phyloP scores from a whole-genome alignment of 2,329 filamentous ascomycete species.

The Torrubiella hemipterigena region DNA sequence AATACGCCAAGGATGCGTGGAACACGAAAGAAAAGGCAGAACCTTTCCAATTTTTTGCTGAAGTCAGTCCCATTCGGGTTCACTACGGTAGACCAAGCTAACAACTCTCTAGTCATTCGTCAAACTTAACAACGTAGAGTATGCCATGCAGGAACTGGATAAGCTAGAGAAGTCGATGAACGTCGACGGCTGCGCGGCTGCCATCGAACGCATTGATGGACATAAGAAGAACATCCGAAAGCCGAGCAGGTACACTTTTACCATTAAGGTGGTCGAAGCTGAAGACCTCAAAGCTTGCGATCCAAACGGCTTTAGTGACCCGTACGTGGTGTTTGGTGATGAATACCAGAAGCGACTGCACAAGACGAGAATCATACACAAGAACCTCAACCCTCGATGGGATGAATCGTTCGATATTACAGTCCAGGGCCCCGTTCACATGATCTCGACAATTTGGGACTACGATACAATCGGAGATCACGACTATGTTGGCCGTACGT shows the following conservation, averaged over 20 bases:
- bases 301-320: constrained; percentile 85
- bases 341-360: constrained; percentile 95
- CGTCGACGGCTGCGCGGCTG: constrained; percentile 77
- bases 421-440: constrained; percentile 79
- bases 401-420: constrained; percentile 96
- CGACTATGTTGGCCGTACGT: constrained; percentile 94
- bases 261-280: constrained; percentile 95
- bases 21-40: constrained; percentile 85
- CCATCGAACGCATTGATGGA: constrained; percentile 64
- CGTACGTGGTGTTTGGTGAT: constrained; percentile 92
- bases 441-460: constrained; percentile 97
- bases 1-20: constrained; percentile 88
- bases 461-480: constrained; percentile 96
- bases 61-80: constrained; percentile 42
- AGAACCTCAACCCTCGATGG: constrained; percentile 88
- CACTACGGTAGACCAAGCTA: constrained; percentile 11
- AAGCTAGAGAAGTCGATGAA: constrained; percentile 83
- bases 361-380: constrained; percentile 86
- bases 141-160: constrained; percentile 83
- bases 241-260: constrained; percentile 88
- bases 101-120: constrained; percentile 63
- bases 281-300: constrained; percentile 98
- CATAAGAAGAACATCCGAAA: constrained; percentile 53
- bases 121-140: constrained; percentile 96
- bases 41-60: constrained; percentile 90